These are phyloP conservation scores for Cyphellophora attinorum DNA, from an alignment of 2,329 filamentous ascomycete genomes.

Conservation along the genomic window DNA sequence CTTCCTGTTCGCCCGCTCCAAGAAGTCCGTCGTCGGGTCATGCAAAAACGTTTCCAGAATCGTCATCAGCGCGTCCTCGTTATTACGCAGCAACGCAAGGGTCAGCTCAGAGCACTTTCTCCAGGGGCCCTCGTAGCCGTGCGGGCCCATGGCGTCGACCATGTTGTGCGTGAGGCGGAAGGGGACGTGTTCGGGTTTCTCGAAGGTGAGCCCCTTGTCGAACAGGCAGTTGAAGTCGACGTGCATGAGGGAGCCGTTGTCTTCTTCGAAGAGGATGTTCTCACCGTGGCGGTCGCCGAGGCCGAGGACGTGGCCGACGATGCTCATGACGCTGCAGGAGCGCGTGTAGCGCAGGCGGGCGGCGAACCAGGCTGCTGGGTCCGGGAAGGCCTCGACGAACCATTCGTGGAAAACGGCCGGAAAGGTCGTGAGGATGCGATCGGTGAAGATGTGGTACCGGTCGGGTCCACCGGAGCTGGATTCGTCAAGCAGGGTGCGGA, in stretches of 20 bases:
- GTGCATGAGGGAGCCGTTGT: conserved; percentile 87
- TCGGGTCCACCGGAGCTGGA: conserved; percentile 41
- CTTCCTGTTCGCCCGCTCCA: conserved; percentile 54
- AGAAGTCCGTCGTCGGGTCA: conserved; percentile 88
- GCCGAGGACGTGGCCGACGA: conserved; percentile 88
- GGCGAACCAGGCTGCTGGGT: conserved; percentile 84
- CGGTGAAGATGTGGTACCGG: conserved; percentile 43
- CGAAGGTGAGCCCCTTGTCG: conserved; percentile 92
- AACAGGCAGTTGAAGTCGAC: conserved; percentile 99
- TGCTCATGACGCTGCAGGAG: conserved; percentile 98
- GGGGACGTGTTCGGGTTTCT: conserved; percentile 86
- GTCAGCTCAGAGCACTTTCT: conserved; percentile 84
- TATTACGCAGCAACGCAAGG: conserved; percentile 70
- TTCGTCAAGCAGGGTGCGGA: conserved; percentile 54
- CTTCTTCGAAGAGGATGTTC: conserved; percentile 91
- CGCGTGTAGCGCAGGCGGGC: conserved; percentile 83
- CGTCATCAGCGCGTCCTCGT: conserved; percentile 94
- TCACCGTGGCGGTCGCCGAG: conserved; percentile 94
- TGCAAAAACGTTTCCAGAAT: conserved; percentile 95
- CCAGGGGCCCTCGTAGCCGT: conserved; percentile 89
- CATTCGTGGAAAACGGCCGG: conserved; percentile 80
- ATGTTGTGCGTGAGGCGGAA: conserved; percentile 98
- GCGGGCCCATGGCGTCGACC: conserved; percentile 89
- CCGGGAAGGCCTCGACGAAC: conserved; percentile 93
- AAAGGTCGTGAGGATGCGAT: conserved; percentile 46